phyloP scores from a whole-genome alignment of 371 early-diverging fungal genomes.

The Syncephalastrum monosporum region DNA sequence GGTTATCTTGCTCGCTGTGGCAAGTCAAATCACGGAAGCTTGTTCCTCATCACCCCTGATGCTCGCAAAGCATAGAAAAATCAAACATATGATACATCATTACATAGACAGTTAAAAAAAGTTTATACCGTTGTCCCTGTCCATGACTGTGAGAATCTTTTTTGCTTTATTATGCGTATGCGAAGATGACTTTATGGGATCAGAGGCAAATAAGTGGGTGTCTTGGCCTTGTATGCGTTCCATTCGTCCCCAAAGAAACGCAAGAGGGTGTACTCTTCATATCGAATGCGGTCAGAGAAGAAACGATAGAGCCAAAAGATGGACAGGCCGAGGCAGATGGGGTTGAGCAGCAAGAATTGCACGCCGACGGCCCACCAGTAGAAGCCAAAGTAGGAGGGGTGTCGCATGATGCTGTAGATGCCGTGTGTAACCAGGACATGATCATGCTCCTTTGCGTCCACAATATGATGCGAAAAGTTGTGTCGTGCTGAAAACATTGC shows the following conservation, averaged over 20 bases:
- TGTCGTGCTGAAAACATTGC: slow-evolving; percentile 81
- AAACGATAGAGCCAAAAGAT: slow-evolving; percentile 62
- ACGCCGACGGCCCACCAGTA: slow-evolving; percentile 82
- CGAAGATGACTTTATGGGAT: slow-evolving; percentile 23
- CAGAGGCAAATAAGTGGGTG: slow-evolving; percentile 43
- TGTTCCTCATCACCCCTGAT: no score
- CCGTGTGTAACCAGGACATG: slow-evolving; percentile 80
- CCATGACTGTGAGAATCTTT: background rate
- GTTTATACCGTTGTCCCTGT: slow-evolving; percentile 2
- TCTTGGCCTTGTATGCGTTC: slow-evolving; percentile 37
- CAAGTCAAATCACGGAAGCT: no score
- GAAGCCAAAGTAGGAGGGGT: slow-evolving; percentile 91
- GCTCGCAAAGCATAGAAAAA: no score
- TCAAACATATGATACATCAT: no score
- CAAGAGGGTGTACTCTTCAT: slow-evolving; percentile 72
- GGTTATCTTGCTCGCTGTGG: no score
- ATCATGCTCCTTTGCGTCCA: slow-evolving; percentile 55
- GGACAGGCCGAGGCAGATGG: slow-evolving; percentile 66
- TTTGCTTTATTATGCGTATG: background rate
- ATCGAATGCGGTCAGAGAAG: slow-evolving; percentile 72
- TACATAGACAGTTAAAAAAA: background rate
- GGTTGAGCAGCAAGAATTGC: slow-evolving; percentile 73
- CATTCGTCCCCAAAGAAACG: slow-evolving; percentile 81
- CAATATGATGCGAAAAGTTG: slow-evolving; percentile 81
- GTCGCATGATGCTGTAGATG: slow-evolving; percentile 77